Evolutionary conservation across 2,329 filamentous ascomycete species (phyloP).

Genomic region (Colletotrichum chlorophyti): DNA sequence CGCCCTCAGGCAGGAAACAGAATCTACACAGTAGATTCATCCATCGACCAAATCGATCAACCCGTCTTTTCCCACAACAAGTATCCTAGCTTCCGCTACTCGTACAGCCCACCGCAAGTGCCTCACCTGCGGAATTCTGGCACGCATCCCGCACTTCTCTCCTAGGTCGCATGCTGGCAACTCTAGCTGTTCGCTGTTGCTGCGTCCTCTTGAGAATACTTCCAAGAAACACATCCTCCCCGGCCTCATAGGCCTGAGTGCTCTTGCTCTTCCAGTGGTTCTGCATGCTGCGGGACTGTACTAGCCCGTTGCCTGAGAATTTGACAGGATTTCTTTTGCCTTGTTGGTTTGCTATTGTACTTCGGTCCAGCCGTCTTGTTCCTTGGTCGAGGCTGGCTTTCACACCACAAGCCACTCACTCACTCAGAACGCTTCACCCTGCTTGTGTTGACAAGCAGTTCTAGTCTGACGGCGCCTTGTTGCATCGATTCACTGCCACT

Average conservation of each 20-base stretch:
- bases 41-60: no score
- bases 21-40: no score
- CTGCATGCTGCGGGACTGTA: slow-evolving; percentile 2
- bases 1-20: no score
- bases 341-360: slow-evolving; percentile 5
- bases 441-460: slow-evolving; percentile 3
- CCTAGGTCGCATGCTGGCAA: neutral
- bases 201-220: neutral
- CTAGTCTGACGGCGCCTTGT: neutral
- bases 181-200: neutral
- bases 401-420: slow-evolving; percentile 5
- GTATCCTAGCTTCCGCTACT: no score
- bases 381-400: slow-evolving; percentile 20
- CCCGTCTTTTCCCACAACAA: no score
- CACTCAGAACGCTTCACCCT: neutral
- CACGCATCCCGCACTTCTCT: no score
- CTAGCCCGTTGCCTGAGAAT: no score
- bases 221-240: no score
- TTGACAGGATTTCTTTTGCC: neutral
- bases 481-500: slow-evolving; percentile 16
- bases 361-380: slow-evolving; percentile 12
- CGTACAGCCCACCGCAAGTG: no score
- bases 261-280: neutral
- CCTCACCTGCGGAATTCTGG: no score
- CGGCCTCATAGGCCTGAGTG: neutral